A percentile compares a stretch with the other conserved stretches of the same genome.
phyloP scores from a whole-genome alignment of 768 basidiomycete genomes.

The Lactarius tabidus region DNA sequence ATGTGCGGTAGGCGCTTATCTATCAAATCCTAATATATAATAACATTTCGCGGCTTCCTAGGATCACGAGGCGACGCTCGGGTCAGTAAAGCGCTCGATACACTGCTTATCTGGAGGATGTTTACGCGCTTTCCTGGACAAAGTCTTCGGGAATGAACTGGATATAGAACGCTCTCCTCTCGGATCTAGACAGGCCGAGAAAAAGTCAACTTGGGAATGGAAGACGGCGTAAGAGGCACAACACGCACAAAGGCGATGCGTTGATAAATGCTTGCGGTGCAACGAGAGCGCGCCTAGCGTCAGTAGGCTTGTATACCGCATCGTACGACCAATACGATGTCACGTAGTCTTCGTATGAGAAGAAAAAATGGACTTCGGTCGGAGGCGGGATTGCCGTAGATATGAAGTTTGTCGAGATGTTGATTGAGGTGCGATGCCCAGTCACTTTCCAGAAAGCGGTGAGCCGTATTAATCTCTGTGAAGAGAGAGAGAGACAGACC shows the following conservation, averaged over 20 bases:
- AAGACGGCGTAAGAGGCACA: background rate
- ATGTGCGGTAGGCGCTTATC: background rate
- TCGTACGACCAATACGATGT: conserved; percentile 14
- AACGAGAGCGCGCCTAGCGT: background rate
- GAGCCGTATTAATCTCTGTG: background rate
- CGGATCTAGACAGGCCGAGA: background rate
- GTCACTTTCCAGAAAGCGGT: background rate
- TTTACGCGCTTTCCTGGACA: background rate
- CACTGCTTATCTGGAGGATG: background rate
- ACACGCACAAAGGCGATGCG: background rate
- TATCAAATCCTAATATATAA: background rate
- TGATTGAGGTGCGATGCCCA: conserved; percentile 13
- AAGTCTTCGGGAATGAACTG: conserved; percentile 20
- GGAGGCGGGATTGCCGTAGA: background rate
- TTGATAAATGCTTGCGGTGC: background rate
- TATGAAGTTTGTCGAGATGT: background rate
- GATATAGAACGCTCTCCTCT: conserved; percentile 16
- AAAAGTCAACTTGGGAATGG: background rate
- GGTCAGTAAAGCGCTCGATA: background rate
- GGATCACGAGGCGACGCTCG: background rate
- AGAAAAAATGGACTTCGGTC: conserved; percentile 9
- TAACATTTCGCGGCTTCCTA: background rate
- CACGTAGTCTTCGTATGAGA: conserved; percentile 11
- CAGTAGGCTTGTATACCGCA: background rate
- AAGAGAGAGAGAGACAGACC: background rate